Evolutionary conservation across 2,329 filamentous ascomycete genomes (phyloP), one percentile per base, ranked within the genome.

Genomic region (Aspergillus sp.): DNA sequence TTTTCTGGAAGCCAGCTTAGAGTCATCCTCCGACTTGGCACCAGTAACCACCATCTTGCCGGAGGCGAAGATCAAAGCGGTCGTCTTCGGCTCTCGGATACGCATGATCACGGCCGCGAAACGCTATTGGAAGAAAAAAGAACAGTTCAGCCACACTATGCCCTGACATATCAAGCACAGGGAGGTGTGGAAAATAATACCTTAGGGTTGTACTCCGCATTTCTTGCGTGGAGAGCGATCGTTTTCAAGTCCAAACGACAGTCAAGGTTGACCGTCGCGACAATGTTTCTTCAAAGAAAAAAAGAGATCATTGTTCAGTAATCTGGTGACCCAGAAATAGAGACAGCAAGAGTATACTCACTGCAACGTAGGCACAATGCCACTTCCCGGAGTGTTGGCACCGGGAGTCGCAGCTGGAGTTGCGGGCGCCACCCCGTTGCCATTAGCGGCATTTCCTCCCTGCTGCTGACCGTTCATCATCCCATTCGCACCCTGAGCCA

Each of bases 1-100:
- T 81, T 99, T 99, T 81, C 94, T 89, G 62, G 90, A 95, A 8
- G 95, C 95, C 73, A 99, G 88, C 82, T 97, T 97, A 62, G 92
- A 96, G 76, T 98, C 95, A 77, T 98, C 95, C 76, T 98, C 95
- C 1, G 92, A 96, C 81, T 98, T 98, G 65, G 94, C 94, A 82
- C 94, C 94, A 57, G 95, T 98, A 15, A 98, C 95, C 50, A 98
- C 95, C 95, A 99, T 98, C 86, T 99, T 99, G 80, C 95, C 95
- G 1, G 90, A 96, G 61, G 95, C 95, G 72, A 99, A 99, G 83
- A 99, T 98, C 59, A 99, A 82, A 5, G 95, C 95, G 2, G 95
- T 99, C 4, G 95, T 99, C 84, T 99, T 99, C 62, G 95, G 95
- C 73, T 99, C 95, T 73, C 95, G 93, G 70, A 99, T 99, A 82